Conservation (phyloP, 2,329 filamentous ascomycete species). For the Macrophomina phaseolina region DNA sequence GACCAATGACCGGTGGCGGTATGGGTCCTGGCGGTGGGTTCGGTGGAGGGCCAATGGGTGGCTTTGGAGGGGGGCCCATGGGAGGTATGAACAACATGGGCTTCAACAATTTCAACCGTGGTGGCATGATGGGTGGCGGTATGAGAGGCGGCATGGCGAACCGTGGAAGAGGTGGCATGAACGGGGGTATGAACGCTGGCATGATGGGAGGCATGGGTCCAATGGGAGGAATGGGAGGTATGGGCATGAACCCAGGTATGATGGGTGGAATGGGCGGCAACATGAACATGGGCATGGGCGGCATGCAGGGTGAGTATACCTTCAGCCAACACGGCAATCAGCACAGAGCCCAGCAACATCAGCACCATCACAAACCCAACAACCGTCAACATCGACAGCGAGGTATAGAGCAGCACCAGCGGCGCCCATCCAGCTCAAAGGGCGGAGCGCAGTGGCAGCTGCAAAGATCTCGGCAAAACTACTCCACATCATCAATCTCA, state of each 20-base stretch:
- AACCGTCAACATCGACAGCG: conserved; percentile 7
- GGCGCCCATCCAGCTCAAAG: neutral
- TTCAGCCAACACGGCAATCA: conserved; percentile 7
- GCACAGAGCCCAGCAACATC: conserved; percentile 12
- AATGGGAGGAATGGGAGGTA: conserved; percentile 50
- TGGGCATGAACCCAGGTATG: conserved; percentile 53
- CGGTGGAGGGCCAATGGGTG: conserved; percentile 40
- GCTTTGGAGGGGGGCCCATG: conserved; percentile 30
- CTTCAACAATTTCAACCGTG: conserved; percentile 48
- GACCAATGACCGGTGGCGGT: conserved; percentile 47
- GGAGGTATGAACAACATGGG: conserved; percentile 39
- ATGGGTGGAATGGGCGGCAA: conserved; percentile 35
- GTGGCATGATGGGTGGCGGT: conserved; percentile 45
- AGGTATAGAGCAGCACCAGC: neutral
- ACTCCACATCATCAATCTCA: neutral
- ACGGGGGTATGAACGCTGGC: conserved; percentile 38
- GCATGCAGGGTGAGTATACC: conserved; percentile 36
- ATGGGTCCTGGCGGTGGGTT: conserved; percentile 55
- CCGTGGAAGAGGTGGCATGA: conserved; percentile 45
- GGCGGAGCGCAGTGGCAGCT: neutral
- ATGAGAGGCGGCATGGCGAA: conserved; percentile 54
- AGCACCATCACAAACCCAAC: conserved; percentile 3
- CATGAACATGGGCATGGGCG: conserved; percentile 59
- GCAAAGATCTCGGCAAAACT: conserved; percentile 17
- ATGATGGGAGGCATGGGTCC: conserved; percentile 46